phyloP scores from a whole-genome alignment of 1,284 basidiomycete species.

The Puccinia polysora region DNA sequence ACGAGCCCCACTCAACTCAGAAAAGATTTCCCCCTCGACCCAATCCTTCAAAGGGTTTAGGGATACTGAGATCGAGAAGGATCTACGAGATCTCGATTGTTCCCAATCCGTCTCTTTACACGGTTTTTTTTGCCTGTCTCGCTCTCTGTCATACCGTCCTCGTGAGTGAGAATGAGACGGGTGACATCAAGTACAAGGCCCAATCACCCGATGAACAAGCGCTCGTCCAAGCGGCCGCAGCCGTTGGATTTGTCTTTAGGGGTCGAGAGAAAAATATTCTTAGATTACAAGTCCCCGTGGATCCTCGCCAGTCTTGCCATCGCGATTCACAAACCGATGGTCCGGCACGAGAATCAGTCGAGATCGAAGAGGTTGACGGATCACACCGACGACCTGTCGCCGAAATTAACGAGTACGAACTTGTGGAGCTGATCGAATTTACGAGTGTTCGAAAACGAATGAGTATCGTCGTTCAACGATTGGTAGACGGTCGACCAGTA shows the following conservation, averaged over 20 bases:
- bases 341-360: not conserved
- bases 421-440: constrained; percentile 93
- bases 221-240: constrained; percentile 94
- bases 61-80: constrained; percentile 19
- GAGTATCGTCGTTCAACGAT: constrained; percentile 78
- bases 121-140: constrained; percentile 80
- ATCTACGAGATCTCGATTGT: constrained; percentile 10
- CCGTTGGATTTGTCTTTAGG: constrained; percentile 86
- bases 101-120: constrained; percentile 26
- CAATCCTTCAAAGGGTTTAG: no score
- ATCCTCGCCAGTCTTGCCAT: constrained; percentile 43
- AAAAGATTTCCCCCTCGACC: no score
- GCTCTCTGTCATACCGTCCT: constrained; percentile 96
- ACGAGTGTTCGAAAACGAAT: constrained; percentile 90
- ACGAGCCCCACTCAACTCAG: no score
- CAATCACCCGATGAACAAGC: constrained; percentile 96
- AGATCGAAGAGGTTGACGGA: constrained; percentile 15
- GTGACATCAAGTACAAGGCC: constrained; percentile 83
- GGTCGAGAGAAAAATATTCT: constrained; percentile 77
- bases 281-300: constrained; percentile 71
- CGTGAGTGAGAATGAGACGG: constrained; percentile 62
- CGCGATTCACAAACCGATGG: not conserved
- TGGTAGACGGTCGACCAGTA: constrained; percentile 50
- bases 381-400: not conserved
- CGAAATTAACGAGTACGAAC: constrained; percentile 74